These are phyloP conservation scores for Eucalyptus pauciflora DNA, from an alignment of 345 rosid genomes.

Conservation along the genomic window DNA sequence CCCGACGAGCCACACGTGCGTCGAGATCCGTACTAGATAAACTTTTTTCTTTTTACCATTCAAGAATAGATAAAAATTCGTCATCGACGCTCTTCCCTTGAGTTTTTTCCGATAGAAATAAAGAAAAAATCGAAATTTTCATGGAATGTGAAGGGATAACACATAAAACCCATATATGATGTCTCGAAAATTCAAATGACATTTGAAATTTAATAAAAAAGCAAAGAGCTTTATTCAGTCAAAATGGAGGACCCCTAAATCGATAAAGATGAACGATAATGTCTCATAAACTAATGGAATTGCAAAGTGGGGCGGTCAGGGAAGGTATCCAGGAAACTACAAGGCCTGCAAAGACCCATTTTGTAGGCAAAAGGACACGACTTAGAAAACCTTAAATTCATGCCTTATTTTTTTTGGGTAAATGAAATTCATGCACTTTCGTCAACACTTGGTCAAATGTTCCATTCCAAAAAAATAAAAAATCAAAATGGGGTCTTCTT, in stretches of 20 bases:
- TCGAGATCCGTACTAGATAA: background rate
- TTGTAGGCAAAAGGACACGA: background rate
- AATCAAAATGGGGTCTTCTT: background rate
- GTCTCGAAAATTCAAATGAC: background rate
- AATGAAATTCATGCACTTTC: background rate
- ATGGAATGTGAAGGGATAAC: background rate
- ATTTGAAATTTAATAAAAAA: background rate
- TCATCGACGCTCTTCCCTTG: rapidly evolving
- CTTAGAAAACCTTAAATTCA: background rate
- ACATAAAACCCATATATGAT: rapidly evolving
- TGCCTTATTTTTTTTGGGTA: background rate
- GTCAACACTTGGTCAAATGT: background rate
- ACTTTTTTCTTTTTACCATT: rapidly evolving
- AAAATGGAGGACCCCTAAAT: background rate
- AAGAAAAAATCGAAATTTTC: background rate
- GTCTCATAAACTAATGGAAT: background rate
- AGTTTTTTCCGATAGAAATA: background rate
- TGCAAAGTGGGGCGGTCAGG: background rate
- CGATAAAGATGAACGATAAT: background rate
- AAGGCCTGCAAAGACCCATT: rapidly evolving
- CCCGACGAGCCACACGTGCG: rapidly evolving
- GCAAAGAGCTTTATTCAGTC: background rate
- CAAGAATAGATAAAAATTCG: background rate
- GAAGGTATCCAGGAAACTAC: background rate
- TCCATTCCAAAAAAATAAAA: background rate